Percentiles rank a stretch among this genome's conserved stretches.
Evolutionary conservation across 116 monocot genomes (phyloP).

Genomic region (Zostera marina): DNA sequence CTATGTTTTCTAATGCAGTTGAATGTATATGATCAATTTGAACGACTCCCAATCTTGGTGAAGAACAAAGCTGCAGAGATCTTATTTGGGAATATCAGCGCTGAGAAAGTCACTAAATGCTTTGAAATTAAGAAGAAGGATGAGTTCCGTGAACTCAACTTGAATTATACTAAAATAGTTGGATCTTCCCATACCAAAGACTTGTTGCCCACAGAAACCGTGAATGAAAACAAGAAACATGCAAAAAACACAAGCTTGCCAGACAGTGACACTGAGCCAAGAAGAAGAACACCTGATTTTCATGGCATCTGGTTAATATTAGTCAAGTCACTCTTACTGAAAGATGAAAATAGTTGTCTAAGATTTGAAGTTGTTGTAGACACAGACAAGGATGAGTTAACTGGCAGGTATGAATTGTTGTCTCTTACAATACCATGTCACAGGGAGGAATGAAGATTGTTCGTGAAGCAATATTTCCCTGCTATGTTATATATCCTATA

Average conservation of each 20-base stretch:
- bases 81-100: conserved; percentile 41
- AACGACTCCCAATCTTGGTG: conserved; percentile 34
- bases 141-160: background rate
- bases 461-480: too few species aligned
- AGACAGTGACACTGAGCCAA: background rate
- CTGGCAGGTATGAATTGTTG: conserved; percentile 41
- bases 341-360: conserved; percentile 30
- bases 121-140: conserved; percentile 7
- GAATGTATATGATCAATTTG: conserved; percentile 28
- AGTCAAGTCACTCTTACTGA: conserved; percentile 21
- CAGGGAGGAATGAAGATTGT: too few species aligned
- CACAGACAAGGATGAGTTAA: conserved; percentile 17
- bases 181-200: background rate
- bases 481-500: too few species aligned
- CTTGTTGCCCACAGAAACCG: background rate
- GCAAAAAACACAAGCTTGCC: background rate
- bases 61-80: conserved; percentile 50
- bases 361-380: conserved; percentile 30
- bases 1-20: conserved; percentile 17
- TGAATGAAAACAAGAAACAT: conserved; percentile 1
- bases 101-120: conserved; percentile 34
- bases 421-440: conserved; percentile 31
- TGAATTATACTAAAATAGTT: background rate
- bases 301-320: conserved; percentile 37
- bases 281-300: conserved; percentile 23